Conservation (phyloP, 768 basidiomycete genomes). For the Daedaleopsis sinensis region DNA sequence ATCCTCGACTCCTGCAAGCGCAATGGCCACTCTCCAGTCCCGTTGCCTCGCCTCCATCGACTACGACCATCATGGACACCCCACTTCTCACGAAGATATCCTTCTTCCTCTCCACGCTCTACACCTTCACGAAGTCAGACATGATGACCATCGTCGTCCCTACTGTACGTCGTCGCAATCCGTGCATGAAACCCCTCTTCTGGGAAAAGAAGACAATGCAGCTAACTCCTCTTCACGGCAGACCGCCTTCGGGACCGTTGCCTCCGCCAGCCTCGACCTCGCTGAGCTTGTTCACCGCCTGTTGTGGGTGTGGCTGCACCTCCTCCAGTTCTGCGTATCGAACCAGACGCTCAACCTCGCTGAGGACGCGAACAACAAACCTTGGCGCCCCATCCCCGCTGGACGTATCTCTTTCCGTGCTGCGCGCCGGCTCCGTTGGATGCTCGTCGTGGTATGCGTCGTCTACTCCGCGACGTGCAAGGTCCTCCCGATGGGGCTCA, state of each 20-base stretch:
- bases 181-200: not conserved
- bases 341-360: constrained; percentile 29
- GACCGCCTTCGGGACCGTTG: constrained; percentile 16
- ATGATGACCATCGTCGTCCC: constrained; percentile 50
- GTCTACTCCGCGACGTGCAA: constrained; percentile 14
- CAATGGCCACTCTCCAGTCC: not conserved
- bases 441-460: constrained; percentile 19
- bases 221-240: not conserved
- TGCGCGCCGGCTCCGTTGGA: constrained; percentile 24
- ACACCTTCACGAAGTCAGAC: constrained; percentile 50
- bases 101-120: constrained; percentile 18
- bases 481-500: constrained; percentile 6
- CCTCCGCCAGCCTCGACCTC: constrained; percentile 18
- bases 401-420: constrained; percentile 20
- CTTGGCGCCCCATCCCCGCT: constrained; percentile 29
- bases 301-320: constrained; percentile 34
- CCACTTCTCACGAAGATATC: not conserved
- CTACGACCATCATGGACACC: not conserved
- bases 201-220: not conserved
- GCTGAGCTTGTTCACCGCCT: constrained; percentile 13
- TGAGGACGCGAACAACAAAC: constrained; percentile 31
- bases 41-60: not conserved
- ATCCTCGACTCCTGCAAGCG: not conserved
- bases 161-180: constrained; percentile 37
- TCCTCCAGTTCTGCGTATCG: constrained; percentile 33